Percentiles rank a stretch among this genome's conserved stretches.
Evolutionary conservation across 768 basidiomycete genomes (phyloP).

Genomic region (Boletellus ananas): DNA sequence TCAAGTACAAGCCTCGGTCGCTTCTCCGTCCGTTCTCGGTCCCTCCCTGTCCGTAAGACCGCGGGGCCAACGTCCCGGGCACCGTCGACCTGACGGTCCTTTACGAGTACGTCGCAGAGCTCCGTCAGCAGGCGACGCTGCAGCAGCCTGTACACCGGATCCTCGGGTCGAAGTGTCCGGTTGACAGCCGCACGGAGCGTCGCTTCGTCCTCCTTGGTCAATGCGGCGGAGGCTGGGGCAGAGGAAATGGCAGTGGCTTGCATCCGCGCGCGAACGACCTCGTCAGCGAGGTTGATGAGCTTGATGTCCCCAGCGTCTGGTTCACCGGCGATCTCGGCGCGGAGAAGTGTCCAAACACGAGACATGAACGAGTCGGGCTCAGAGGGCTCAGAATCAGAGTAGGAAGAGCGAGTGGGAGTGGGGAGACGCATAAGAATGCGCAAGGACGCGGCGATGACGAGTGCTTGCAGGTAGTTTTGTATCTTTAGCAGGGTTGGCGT

Average conservation of each 20-base stretch:
- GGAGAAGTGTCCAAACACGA: constrained; percentile 65
- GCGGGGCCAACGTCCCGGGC: constrained; percentile 10
- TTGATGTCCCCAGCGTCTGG: constrained; percentile 43
- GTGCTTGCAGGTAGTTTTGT: constrained; percentile 70
- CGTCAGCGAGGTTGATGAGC: constrained; percentile 67
- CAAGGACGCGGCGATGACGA: constrained; percentile 60
- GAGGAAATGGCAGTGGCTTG: constrained; percentile 13
- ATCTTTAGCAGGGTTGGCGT: constrained; percentile 49
- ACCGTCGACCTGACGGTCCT: constrained; percentile 8
- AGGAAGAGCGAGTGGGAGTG: constrained; percentile 5
- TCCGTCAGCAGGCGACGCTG: constrained; percentile 53
- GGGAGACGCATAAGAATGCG: constrained; percentile 51
- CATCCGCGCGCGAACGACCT: constrained; percentile 56
- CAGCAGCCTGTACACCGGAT: constrained; percentile 65
- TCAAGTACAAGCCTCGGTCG: constrained; percentile 29
- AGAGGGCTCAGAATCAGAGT: constrained; percentile 5
- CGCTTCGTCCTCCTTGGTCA: constrained; percentile 44
- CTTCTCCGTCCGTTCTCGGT: constrained; percentile 18
- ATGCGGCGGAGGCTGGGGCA: background rate
- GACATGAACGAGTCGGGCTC: constrained; percentile 42
- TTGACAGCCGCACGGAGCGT: constrained; percentile 57
- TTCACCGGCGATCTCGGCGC: constrained; percentile 46
- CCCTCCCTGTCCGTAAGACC: constrained; percentile 34
- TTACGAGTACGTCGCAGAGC: constrained; percentile 28
- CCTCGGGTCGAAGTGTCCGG: constrained; percentile 54